phyloP scores from a whole-genome alignment of 768 basidiomycete genomes.

The Mycena latifolia region DNA sequence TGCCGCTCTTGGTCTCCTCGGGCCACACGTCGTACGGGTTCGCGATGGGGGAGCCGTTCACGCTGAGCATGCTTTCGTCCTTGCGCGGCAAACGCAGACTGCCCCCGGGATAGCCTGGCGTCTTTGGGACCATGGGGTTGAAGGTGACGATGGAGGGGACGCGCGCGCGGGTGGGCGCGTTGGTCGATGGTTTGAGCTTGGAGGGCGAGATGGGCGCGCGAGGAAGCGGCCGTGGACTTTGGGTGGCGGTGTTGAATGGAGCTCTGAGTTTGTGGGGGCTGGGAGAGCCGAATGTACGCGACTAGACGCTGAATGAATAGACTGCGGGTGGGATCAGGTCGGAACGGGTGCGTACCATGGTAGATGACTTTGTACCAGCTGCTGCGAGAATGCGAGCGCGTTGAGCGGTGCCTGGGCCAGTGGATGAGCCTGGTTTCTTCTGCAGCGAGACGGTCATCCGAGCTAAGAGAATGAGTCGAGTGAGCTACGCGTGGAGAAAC shows the following conservation, averaged over 20 bases:
- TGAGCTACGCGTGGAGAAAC: neutral
- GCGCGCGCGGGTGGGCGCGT: constrained; percentile 40
- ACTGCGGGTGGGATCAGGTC: neutral
- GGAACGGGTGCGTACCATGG: constrained; percentile 43
- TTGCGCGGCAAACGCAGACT: constrained; percentile 74
- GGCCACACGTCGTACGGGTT: constrained; percentile 79
- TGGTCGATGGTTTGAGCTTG: constrained; percentile 54
- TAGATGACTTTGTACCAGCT: constrained; percentile 56
- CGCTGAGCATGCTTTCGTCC: constrained; percentile 83
- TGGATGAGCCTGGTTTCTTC: constrained; percentile 63
- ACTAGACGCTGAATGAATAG: constrained; percentile 29
- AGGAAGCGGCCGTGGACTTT: constrained; percentile 37
- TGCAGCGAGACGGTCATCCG: constrained; percentile 65
- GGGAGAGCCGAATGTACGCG: constrained; percentile 50
- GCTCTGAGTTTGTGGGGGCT: constrained; percentile 62
- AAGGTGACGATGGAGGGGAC: constrained; percentile 78
- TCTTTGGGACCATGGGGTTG: constrained; percentile 75
- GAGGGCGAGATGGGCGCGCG: constrained; percentile 44
- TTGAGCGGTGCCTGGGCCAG: constrained; percentile 66
- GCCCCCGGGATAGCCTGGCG: constrained; percentile 64
- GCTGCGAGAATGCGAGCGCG: constrained; percentile 55
- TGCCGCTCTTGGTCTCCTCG: constrained; percentile 46
- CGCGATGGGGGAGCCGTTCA: constrained; percentile 86
- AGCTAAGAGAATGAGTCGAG: constrained; percentile 45
- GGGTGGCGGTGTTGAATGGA: constrained; percentile 54